These are phyloP conservation scores for Protomyces gravidus DNA, from an alignment of 1,139 yeast genomes.

Conservation along the genomic window DNA sequence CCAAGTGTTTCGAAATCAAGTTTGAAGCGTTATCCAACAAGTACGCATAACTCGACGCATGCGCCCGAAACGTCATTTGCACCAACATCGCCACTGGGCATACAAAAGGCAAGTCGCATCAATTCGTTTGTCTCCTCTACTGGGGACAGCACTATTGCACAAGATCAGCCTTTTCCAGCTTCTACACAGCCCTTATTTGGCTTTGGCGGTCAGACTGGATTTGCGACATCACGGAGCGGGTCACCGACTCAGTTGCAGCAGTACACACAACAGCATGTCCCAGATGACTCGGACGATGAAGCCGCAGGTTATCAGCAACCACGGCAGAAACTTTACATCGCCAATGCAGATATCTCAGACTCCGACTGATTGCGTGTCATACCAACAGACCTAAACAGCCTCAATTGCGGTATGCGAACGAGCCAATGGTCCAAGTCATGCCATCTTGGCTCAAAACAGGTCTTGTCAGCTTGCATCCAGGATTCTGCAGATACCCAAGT, in stretches of 20 bases:
- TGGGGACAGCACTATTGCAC: neutral
- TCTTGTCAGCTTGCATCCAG: neutral
- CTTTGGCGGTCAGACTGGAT: neutral
- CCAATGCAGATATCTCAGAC: conserved; percentile 22
- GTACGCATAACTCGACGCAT: conserved; percentile 19
- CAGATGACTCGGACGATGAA: conserved; percentile 8
- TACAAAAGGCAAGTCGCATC: neutral
- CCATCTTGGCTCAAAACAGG: neutral
- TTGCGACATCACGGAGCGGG: conserved; percentile 10
- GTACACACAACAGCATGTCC: conserved; percentile 15
- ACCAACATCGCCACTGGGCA: conserved; percentile 1
- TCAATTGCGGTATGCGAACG: neutral
- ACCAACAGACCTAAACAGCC: no score
- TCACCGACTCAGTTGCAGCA: conserved; percentile 26
- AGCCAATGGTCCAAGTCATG: neutral
- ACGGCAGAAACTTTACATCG: conserved; percentile 17
- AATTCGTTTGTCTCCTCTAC: neutral
- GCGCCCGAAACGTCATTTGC: conserved; percentile 1
- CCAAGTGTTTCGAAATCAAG: conserved; percentile 22
- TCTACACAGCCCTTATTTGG: neutral
- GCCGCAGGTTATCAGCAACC: conserved; percentile 4
- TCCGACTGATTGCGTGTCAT: conserved; percentile 1
- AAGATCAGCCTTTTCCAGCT: neutral
- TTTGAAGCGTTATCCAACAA: conserved; percentile 2
- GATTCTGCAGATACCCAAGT: neutral